Conservation (phyloP, 2,329 filamentous ascomycete species). For the Pseudonectria foliicola region DNA sequence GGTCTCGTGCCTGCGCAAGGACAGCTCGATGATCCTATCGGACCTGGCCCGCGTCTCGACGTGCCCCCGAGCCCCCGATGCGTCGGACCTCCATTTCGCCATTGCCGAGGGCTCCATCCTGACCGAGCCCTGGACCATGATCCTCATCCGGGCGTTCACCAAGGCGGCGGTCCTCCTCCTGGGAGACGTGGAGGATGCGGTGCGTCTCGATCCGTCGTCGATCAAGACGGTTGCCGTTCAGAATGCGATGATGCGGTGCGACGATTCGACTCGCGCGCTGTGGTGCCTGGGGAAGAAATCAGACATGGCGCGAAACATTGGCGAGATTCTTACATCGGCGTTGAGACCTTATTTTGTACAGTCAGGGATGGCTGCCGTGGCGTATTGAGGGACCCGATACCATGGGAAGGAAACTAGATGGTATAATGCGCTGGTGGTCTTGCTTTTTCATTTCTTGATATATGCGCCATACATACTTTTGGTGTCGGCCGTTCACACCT, state of each 20-base stretch:
- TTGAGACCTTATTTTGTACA: conserved; percentile 19
- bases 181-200: conserved; percentile 24
- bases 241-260: conserved; percentile 30
- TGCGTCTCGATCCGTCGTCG: conserved; percentile 17
- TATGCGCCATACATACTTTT: too few species aligned
- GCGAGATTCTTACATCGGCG: conserved; percentile 18
- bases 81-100: conserved; percentile 42
- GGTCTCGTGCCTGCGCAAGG: conserved; percentile 32
- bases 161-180: conserved; percentile 36
- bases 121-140: conserved; percentile 53
- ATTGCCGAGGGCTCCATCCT: conserved; percentile 48
- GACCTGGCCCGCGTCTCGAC: conserved; percentile 42
- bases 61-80: conserved; percentile 21
- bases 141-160: conserved; percentile 46
- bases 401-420: too few species aligned
- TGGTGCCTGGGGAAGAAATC: conserved; percentile 50
- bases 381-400: conserved; percentile 9
- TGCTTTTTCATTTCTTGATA: not conserved
- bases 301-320: conserved; percentile 34
- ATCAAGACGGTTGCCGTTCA: conserved; percentile 16
- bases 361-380: conserved; percentile 11
- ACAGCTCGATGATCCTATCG: conserved; percentile 38
- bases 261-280: conserved; percentile 45
- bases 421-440: too few species aligned
- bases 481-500: too few species aligned